Evolutionary conservation across 2,329 filamentous ascomycete genomes (phyloP).

Genomic region (Epichloe scottii): DNA sequence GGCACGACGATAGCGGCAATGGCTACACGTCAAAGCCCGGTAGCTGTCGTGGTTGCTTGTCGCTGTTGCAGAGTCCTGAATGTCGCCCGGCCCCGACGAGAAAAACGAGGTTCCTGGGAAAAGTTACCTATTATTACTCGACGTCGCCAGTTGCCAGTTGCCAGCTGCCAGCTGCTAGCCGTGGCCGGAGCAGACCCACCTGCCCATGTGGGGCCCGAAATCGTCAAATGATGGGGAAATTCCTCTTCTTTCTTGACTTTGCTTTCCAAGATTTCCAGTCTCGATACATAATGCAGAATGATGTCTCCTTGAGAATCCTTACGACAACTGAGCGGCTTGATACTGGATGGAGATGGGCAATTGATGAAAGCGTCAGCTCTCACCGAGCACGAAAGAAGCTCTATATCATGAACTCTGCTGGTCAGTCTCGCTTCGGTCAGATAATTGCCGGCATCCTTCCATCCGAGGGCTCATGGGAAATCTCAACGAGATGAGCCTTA

Average conservation of each 20-base stretch:
- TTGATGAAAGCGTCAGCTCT: neutral
- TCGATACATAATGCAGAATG: too few species aligned
- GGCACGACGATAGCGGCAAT: constrained; percentile 4
- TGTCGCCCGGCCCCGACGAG: neutral
- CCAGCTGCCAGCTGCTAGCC: neutral
- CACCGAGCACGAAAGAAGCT: neutral
- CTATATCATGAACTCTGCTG: neutral
- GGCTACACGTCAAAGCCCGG: constrained; percentile 3
- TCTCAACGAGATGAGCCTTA: constrained; percentile 29
- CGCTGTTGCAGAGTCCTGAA: neutral
- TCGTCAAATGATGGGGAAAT: too few species aligned
- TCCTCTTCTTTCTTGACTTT: too few species aligned
- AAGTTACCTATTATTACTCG: neutral
- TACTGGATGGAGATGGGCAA: neutral
- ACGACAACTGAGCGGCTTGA: neutral
- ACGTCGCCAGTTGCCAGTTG: neutral
- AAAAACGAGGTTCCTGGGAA: neutral
- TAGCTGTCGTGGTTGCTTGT: neutral
- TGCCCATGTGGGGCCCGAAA: too few species aligned
- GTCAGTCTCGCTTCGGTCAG: neutral
- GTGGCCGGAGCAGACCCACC: neutral
- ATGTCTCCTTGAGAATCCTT: too few species aligned
- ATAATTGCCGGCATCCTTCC: neutral
- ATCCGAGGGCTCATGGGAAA: neutral
- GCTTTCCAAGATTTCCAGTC: too few species aligned